phyloP scores from a whole-genome alignment of 371 early-diverging fungal species.

The Circinella umbellata region DNA sequence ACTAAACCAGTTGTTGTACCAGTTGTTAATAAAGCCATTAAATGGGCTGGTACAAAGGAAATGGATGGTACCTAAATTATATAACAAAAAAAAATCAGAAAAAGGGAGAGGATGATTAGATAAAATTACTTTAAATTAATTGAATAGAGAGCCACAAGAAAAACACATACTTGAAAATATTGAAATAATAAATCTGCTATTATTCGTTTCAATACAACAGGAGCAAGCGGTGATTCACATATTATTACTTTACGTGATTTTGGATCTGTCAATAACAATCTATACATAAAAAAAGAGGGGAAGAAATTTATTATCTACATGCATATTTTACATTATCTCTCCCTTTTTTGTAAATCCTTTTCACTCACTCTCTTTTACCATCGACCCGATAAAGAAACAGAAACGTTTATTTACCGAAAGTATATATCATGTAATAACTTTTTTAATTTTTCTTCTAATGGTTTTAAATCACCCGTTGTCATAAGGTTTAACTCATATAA shows the following conservation, averaged over 20 bases:
- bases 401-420: conserved; percentile 35
- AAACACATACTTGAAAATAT: conserved; percentile 66
- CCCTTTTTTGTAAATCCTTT: too few relatives aligned
- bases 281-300: conserved; percentile 15
- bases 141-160: neutral
- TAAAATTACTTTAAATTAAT: neutral
- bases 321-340: too few relatives aligned
- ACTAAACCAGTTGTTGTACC: conserved; percentile 84
- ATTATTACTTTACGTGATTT: conserved; percentile 87
- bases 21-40: conserved; percentile 80
- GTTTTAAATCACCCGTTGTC: conserved; percentile 38
- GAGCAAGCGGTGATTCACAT: conserved; percentile 80
- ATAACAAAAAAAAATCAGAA: too few relatives aligned
- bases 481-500: conserved; percentile 59
- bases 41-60: conserved; percentile 77
- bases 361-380: too few relatives aligned
- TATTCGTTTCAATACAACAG: conserved; percentile 72
- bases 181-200: conserved; percentile 79
- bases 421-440: conserved; percentile 50
- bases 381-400: too few relatives aligned
- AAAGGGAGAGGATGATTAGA: neutral
- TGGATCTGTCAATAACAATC: conserved; percentile 82
- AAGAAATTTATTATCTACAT: too few relatives aligned
- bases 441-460: conserved; percentile 48
- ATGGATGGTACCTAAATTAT: conserved; percentile 73